Base-by-base conservation (phyloP, 768 basidiomycete genomes). In the Mycena albidolilacea region DNA sequence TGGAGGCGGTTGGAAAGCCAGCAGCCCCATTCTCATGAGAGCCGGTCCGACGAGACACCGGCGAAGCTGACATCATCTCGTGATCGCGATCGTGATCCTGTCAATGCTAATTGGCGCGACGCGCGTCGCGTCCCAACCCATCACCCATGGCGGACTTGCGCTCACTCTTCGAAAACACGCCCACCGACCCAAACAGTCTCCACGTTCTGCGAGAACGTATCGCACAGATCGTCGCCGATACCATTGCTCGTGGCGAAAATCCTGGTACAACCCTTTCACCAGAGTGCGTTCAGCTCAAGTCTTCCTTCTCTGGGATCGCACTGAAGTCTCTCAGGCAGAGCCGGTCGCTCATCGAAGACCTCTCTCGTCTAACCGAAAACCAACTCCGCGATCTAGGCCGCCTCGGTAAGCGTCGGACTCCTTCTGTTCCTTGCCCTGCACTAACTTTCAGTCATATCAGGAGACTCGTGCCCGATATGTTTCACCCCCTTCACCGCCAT, bases 381-480 rank as follows among this genome's bases (percentile, higher is more conserved):
- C 85, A 91, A 55, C 70, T 93, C 14, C 78, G 80, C 35, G 81
- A 82, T 39, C 80, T 87, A 10, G 88, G 87, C 6, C 85, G 89
- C 62, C 82, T 82, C 79, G 90, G 91, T 85, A 74, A 44, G 70
- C 23, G 35, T 21, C 60, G 41, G 14, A 60, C 23, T 19, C 41
- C 52, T 35, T n/a, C 7, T 50, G n/a, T 15, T 30, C 9, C 17
- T 30, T 17, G 48, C 37, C n/a, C 12, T n/a, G n/a, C 30, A 23
- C 0, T 44, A 14, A 19, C 43, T 9, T 30, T 30, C 30, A 64
- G 21, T 23, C n/a, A 57, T 19, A 30, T 66, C 30, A 30, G 30
- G 30, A 95, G 95, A 95, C 73, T 89, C 90, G 8, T 96, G 95
- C 77, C 89, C 94, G 12, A 93, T 96, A 75, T 96, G 95, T 80